phyloP scores from a whole-genome alignment of 495 filamentous ascomycete species.

The Neurospora intermedia region DNA sequence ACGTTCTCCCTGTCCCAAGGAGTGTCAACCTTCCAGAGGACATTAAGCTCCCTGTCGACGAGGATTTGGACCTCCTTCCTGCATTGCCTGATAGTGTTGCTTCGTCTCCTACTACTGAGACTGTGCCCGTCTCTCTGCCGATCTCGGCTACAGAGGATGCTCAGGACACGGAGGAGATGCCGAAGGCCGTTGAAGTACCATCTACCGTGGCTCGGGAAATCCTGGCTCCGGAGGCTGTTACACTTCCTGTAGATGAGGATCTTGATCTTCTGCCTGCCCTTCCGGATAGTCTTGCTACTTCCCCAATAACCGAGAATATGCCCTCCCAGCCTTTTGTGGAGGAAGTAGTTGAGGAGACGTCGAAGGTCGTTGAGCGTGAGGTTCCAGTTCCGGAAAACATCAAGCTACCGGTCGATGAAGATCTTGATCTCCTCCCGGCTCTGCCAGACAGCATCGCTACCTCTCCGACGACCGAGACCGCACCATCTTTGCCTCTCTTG shows the following conservation, averaged over 20 bases:
- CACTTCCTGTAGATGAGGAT: not conserved
- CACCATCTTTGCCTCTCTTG: not conserved
- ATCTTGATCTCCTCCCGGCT: not conserved
- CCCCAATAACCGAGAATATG: not conserved
- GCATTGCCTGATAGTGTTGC: not conserved
- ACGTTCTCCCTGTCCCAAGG: not conserved
- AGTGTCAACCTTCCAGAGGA: not conserved
- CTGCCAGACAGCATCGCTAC: not conserved
- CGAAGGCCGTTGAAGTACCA: no score
- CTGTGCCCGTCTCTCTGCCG: not conserved
- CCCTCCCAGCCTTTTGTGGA: not conserved
- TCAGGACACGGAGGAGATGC: no score
- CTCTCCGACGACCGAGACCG: not conserved
- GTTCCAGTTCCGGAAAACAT: not conserved
- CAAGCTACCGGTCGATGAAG: not conserved
- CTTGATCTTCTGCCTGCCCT: not conserved
- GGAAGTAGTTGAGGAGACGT: not conserved
- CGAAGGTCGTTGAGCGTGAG: not conserved
- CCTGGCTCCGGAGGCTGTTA: no score
- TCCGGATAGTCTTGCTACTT: not conserved
- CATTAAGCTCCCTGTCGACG: not conserved
- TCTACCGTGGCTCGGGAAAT: no score
- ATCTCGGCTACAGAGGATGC: no score
- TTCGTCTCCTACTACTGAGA: not conserved
- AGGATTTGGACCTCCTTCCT: not conserved